phyloP scores from a whole-genome alignment of 768 basidiomycete species.

The Galerina marginata region DNA sequence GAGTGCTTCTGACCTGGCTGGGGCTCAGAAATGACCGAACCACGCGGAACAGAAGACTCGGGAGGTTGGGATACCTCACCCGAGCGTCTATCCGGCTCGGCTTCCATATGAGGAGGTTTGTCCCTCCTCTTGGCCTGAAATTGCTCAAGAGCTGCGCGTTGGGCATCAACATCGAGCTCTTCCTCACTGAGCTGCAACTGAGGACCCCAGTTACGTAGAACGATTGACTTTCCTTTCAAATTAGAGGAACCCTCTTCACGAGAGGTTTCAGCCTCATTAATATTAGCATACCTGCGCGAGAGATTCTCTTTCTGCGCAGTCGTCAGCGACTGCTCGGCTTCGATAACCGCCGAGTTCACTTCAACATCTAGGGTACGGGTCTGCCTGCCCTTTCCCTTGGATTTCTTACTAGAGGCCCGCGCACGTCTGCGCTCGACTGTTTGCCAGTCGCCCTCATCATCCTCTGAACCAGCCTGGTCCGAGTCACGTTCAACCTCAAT shows the following conservation, averaged over 20 bases:
- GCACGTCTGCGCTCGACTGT: slow-evolving; percentile 1
- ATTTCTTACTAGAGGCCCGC: too few relatives aligned
- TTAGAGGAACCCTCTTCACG: neutral
- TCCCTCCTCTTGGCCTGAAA: neutral
- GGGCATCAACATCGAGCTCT: neutral
- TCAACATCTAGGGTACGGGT: neutral
- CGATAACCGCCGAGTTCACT: neutral
- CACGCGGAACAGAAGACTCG: neutral
- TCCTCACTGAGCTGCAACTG: neutral
- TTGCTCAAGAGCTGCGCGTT: neutral
- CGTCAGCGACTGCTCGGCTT: slow-evolving; percentile 1
- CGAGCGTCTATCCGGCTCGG: too few relatives aligned
- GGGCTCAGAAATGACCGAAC: neutral
- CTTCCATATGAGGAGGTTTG: neutral
- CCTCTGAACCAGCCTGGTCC: too few relatives aligned
- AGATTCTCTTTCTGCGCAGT: neutral
- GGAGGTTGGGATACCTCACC: neutral
- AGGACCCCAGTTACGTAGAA: neutral
- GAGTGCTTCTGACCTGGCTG: neutral
- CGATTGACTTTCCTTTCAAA: neutral
- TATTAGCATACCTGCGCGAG: neutral
- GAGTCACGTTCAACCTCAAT: too few relatives aligned
- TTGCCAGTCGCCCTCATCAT: neutral
- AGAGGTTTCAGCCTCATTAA: neutral
- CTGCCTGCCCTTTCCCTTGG: neutral